Base-by-base conservation (phyloP, 768 basidiomycete genomes). In the Suillus weaverae region DNA sequence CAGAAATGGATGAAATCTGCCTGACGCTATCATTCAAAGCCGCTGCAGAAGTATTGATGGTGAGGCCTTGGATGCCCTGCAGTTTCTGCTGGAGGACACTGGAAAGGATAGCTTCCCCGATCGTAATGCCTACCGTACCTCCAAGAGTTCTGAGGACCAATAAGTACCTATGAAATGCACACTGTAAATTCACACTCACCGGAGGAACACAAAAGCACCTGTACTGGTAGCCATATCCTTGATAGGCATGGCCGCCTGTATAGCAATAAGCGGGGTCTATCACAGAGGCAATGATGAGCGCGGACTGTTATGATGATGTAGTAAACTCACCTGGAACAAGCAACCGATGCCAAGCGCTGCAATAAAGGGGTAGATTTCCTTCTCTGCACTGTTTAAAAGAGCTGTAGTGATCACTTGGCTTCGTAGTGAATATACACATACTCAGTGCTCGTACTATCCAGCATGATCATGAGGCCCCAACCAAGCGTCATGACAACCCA, bases 121-220 rank as follows among this genome's bases (percentile, higher is more conserved):
- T 74, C 0, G 90, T 85, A 62, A 94, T 87, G 20, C 90, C 90
- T 36, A 94, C 80, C 1, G 91, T 89, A 39, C 89, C 90, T 16
- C 92, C 91, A 60, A 93, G 71, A 4, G 83, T 85, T 70, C 90
- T 89, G 68, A n/a, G 59, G 43, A 60, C 35, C 16, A 20, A 16
- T 61, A 35, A 67, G 16, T 36, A 41, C 48, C 43, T 35, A 38
- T 36, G 61, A 13, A 62, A 33, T 26, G 38, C n/a, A 30, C 54
- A 33, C 11, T 1, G n/a, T 33, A 13, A 13, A 54, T 1, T 32
- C 30, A 32, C 48, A 53, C 61, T 41, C 60, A 78, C 74, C 74
- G 72, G 35, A 81, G 41, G 20, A 83, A 72, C 0, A 72, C 62
- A 43, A 78, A 72, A n/a, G 80, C 73, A 1, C 76, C 74, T 3